Base-by-base conservation (phyloP, 768 basidiomycete genomes). In the Boletus subparvulus region DNA sequence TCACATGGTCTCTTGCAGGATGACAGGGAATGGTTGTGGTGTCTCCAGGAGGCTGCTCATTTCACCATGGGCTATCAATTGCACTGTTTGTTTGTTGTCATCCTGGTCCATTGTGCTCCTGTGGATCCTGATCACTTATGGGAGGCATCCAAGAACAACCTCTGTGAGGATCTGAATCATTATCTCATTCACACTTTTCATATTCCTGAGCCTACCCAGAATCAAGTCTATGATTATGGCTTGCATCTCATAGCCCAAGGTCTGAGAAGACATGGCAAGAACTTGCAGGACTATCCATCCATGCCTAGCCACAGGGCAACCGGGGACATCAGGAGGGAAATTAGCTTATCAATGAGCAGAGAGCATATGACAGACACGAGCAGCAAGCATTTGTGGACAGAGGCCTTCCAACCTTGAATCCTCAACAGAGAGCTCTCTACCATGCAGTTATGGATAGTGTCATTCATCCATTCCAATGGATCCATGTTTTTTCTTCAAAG, bases 1-100 rank as follows among this genome's bases (percentile, higher is more conserved):
- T 70, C 71, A 19, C 49, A 54, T 7, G 79, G 78, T 0, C 71
- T 83, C 0, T 67, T 83, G 13, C 69, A 79, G 24, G 75, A 81
- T 72, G 77, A 83, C 62, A 61, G 60, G n/a, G 79, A 83, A 59
- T 82, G 77, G 76, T 16, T 62, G 0, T 57, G 58, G 7, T 82
- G 79, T 60, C 54, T 83, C 0, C 12, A 62, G 24, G 80, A 83
- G 17, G 79, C 77, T 33, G 50, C 64, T 16, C 30, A 50, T 0
- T 35, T 45, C 3, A 2, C 0, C 5, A 45, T 30, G 28, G 44
- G 17, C 1, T 14, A 4, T 26, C 26, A 10, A 28, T 10, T 45
- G 3, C 16, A 4, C 6, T 1, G 3, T 0, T 28, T 45, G 3
- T 45, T 45, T 30, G 16, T 30, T 2, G 10, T 45, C 28, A 28